Percentiles rank a stretch among this genome's conserved stretches.
These are phyloP conservation scores for Colletotrichum sp. DNA, from an alignment of 2,329 filamentous ascomycete species.

Conservation along the genomic window DNA sequence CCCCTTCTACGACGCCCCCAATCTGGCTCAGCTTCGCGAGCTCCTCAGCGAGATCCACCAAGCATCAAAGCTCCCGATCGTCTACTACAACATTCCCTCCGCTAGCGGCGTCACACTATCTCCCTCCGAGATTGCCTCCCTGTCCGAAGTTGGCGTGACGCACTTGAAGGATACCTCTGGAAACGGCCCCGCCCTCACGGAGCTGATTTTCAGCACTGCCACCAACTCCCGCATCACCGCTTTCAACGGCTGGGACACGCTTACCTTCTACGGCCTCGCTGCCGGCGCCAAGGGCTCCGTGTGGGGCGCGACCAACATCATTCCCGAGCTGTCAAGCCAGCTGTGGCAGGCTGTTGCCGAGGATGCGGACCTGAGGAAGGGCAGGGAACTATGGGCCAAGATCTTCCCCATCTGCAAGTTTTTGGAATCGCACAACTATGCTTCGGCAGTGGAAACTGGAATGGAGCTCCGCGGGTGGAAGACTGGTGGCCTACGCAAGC, in stretches of 20 bases:
- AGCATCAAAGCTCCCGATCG: slow-evolving; percentile 44
- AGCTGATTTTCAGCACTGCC: slow-evolving; percentile 46
- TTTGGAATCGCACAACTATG: slow-evolving; percentile 51
- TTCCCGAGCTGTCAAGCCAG: slow-evolving; percentile 51
- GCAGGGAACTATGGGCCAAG: slow-evolving; percentile 51
- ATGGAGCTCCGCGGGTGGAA: slow-evolving; percentile 49
- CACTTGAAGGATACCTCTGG: slow-evolving; percentile 58
- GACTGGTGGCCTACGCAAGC: slow-evolving; percentile 53
- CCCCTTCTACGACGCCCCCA: slow-evolving; percentile 52
- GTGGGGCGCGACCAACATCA: slow-evolving; percentile 55
- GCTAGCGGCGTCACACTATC: slow-evolving; percentile 46
- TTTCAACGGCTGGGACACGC: slow-evolving; percentile 58
- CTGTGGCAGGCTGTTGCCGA: slow-evolving; percentile 52
- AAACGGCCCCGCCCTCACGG: slow-evolving; percentile 52
- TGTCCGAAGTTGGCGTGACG: slow-evolving; percentile 49
- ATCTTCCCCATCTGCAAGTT: slow-evolving; percentile 55
- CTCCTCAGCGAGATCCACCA: slow-evolving; percentile 43
- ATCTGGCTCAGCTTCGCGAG: slow-evolving; percentile 40
- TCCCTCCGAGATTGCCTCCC: slow-evolving; percentile 44
- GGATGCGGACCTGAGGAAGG: slow-evolving; percentile 42
- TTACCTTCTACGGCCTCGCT: slow-evolving; percentile 56
- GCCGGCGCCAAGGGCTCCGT: slow-evolving; percentile 53
- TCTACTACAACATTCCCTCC: slow-evolving; percentile 57
- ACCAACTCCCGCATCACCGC: slow-evolving; percentile 42
- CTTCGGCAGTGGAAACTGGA: slow-evolving; percentile 51